Evolutionary conservation across 2,329 filamentous ascomycete genomes (phyloP).

Genomic region (Trichoderma polysporum): DNA sequence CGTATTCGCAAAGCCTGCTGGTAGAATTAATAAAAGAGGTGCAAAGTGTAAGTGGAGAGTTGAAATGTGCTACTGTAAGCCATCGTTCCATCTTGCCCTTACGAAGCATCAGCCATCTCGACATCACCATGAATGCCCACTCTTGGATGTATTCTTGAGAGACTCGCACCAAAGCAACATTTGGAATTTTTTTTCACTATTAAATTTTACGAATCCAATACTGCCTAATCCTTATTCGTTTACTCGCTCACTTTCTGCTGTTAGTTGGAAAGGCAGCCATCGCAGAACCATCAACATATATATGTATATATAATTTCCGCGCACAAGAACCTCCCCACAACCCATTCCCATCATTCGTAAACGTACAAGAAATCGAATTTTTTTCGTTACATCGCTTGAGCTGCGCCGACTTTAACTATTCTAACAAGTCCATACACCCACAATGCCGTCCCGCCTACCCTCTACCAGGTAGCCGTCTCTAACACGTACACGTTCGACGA

Average conservation of each 20-base stretch:
- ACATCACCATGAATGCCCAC: not conserved
- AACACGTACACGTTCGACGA: constrained; percentile 83
- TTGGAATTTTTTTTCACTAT: not conserved
- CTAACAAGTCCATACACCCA: constrained; percentile 85
- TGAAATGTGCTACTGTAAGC: not conserved
- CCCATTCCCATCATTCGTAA: not conserved
- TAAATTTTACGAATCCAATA: not conserved
- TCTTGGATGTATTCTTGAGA: not conserved
- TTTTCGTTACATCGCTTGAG: constrained; percentile 17
- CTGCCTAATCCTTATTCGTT: not conserved
- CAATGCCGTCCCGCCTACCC: constrained; percentile 79
- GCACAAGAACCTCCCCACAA: not conserved
- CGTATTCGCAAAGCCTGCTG: not conserved
- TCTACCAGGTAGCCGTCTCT: constrained; percentile 94
- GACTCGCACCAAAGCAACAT: not conserved
- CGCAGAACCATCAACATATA: not conserved
- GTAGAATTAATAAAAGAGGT: not conserved
- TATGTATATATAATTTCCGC: not conserved
- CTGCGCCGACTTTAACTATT: constrained; percentile 8
- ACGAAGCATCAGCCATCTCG: not conserved
- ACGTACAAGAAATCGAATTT: constrained; percentile 4
- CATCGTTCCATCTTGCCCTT: not conserved
- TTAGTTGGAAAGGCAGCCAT: not conserved
- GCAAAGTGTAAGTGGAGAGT: not conserved
- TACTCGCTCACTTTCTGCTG: not conserved